phyloP scores from a whole-genome alignment of 441 rosid genomes.

The Euphorbia celastroides region DNA sequence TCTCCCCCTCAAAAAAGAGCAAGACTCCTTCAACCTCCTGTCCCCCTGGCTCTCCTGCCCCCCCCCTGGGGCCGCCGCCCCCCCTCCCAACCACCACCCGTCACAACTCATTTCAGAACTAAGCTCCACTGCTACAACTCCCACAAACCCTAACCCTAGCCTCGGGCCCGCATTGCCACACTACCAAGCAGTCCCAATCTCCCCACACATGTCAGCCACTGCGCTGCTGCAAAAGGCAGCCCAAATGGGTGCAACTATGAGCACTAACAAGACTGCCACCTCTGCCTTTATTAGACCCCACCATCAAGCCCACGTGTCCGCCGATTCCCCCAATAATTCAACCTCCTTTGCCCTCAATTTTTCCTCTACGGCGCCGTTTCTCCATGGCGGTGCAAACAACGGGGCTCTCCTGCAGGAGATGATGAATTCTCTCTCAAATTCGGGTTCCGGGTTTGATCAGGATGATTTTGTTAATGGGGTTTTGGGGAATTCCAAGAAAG shows the following conservation, averaged over 20 bases:
- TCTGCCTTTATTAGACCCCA: conserved; percentile 23
- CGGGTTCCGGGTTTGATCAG: conserved; percentile 25
- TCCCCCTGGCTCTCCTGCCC: conserved; percentile 45
- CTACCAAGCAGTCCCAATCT: conserved; percentile 22
- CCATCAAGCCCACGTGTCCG: conserved; percentile 43
- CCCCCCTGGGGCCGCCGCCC: no score
- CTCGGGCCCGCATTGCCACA: no score
- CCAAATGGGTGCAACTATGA: conserved; percentile 75
- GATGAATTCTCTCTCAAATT: conserved; percentile 28
- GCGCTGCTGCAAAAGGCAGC: conserved; percentile 92
- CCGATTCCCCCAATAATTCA: conserved; percentile 16
- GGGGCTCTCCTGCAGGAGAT: conserved; percentile 33
- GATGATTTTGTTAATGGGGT: conserved; percentile 34
- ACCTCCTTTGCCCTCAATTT: conserved; percentile 36
- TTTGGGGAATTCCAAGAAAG: conserved; percentile 33
- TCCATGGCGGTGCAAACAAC: conserved; percentile 27
- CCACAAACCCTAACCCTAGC: no score
- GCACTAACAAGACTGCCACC: conserved; percentile 18
- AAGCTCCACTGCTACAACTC: no score
- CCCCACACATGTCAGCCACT: conserved; percentile 85
- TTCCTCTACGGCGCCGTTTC: conserved; percentile 31
- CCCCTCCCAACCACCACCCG: no score
- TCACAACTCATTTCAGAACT: no score
- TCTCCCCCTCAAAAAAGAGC: conserved; percentile 46
- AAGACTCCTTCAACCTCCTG: conserved; percentile 25